Evolutionary conservation across 1,284 basidiomycete genomes (phyloP).

Genomic region (Ceratobasidium sp.): DNA sequence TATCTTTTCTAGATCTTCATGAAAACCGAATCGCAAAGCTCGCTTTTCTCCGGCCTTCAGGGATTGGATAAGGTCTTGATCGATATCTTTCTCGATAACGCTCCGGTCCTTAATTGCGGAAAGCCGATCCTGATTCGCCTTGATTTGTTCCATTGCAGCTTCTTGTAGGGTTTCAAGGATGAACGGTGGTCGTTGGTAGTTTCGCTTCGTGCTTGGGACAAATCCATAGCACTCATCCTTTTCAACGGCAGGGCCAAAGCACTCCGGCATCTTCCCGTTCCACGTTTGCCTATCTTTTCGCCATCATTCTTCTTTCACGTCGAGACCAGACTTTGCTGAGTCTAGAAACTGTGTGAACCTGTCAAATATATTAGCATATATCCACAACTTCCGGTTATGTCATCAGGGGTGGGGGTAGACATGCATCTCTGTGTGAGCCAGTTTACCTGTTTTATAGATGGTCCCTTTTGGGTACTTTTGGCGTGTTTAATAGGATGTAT

Average conservation of each 20-base stretch:
- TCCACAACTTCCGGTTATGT: not conserved
- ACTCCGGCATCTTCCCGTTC: not conserved
- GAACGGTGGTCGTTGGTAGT: slow-evolving; percentile 7
- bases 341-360: slow-evolving; percentile 40
- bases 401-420: not conserved
- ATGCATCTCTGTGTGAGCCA: too few relatives aligned
- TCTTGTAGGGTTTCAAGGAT: slow-evolving; percentile 38
- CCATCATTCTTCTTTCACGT: slow-evolving; percentile 14
- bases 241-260: slow-evolving; percentile 1
- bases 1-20: slow-evolving; percentile 27
- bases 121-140: slow-evolving; percentile 7
- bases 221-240: not conserved
- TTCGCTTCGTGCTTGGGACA: not conserved
- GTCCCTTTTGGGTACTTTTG: too few relatives aligned
- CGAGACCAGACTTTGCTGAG: slow-evolving; percentile 33
- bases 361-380: not conserved
- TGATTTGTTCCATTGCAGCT: slow-evolving; percentile 16
- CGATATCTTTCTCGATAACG: not conserved
- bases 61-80: slow-evolving; percentile 29
- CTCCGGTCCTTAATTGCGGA: not conserved
- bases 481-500: too few relatives aligned
- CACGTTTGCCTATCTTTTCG: not conserved
- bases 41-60: slow-evolving; percentile 13
- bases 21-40: not conserved
- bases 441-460: too few relatives aligned